A percentile compares a stretch with the other conserved stretches of the same genome.
These are phyloP conservation scores for Magnaporthiopsis incrustans DNA, from an alignment of 2,329 filamentous ascomycete genomes.

Conservation along the genomic window DNA sequence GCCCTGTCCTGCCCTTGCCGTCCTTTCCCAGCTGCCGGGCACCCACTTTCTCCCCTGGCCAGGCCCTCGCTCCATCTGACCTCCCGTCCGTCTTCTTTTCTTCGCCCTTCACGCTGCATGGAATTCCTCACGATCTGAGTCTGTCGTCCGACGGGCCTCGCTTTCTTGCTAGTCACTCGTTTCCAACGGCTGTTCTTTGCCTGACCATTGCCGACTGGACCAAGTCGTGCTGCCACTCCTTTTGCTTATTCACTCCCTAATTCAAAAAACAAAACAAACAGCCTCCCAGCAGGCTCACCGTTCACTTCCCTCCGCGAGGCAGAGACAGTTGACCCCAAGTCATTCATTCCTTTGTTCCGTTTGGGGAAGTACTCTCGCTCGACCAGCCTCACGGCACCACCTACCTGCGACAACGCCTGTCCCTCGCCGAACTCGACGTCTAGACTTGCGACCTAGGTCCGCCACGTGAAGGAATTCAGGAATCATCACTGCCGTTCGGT, in stretches of 20 bases:
- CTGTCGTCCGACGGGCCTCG: background rate
- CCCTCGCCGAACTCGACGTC: background rate
- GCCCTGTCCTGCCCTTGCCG: background rate
- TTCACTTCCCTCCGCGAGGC: conserved; percentile 33
- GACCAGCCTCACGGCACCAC: background rate
- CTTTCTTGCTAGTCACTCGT: background rate
- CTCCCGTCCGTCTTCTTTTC: background rate
- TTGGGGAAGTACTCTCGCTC: conserved; percentile 11
- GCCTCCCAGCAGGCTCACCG: conserved; percentile 52
- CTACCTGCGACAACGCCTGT: background rate
- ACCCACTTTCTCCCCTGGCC: background rate
- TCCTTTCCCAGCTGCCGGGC: background rate
- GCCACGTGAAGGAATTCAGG: background rate
- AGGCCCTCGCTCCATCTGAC: background rate
- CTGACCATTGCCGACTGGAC: background rate
- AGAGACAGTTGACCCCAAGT: conserved; percentile 19
- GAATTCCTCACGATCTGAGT: background rate
- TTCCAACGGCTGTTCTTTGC: background rate
- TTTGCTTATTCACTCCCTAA: conserved; percentile 10
- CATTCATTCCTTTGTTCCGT: conserved; percentile 21
- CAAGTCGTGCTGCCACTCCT: conserved; percentile 13
- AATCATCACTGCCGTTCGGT: background rate
- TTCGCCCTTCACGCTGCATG: background rate
- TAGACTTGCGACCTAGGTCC: background rate
- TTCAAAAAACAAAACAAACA: conserved; percentile 14